Evolutionary conservation across 2,329 filamentous ascomycete genomes (phyloP), one percentile per base, ranked within the genome.

Genomic region (Xylaria polymorpha): DNA sequence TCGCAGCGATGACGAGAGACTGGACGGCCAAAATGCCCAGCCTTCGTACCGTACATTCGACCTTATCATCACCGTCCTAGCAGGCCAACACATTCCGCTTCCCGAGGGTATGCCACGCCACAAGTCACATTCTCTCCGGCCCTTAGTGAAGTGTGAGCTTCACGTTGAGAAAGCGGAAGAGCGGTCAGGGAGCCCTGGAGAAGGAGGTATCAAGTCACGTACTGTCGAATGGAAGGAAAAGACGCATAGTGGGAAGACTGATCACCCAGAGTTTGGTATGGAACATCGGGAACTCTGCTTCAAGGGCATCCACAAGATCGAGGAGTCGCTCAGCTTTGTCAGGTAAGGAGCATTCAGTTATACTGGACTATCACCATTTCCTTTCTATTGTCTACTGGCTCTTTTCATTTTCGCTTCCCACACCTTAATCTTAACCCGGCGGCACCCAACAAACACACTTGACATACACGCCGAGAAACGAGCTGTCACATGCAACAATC

Each of bases 121-220:
- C 37, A 83, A 84, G 22, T 81, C 84, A 25, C 86, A 83, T 67
- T 82, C 84, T 50, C 88, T 96, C 70, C 88, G 89, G 46, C 93
- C 93, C 1, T 88, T 92, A 68, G 87, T 97, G 74, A 94, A 91
- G 77, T 91, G 91, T 71, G 92, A 96, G 78, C 81, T 98, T 64
- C 93, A 97, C 79, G 88, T 94, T 18, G 94, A 96, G 77, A 92
- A 85, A 69, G 77, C 79, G 80, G 68, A 84, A 80, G 72, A 80
- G 72, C 69, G 79, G 69, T 51, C 76, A 68, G 73, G 75, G 41
- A 71, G 75, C 58, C 67, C 76, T 58, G 71, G 75, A 64, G 75
- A 79, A 53, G 82, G 83, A 56, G 82, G 83, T 25, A 82, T 83
- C 20, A 83, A 85, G 71, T 82, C 84, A 66, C 87, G 88, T 73